Conservation (phyloP, 176 grass and related monocot species). For the Oryza longistaminata region DNA sequence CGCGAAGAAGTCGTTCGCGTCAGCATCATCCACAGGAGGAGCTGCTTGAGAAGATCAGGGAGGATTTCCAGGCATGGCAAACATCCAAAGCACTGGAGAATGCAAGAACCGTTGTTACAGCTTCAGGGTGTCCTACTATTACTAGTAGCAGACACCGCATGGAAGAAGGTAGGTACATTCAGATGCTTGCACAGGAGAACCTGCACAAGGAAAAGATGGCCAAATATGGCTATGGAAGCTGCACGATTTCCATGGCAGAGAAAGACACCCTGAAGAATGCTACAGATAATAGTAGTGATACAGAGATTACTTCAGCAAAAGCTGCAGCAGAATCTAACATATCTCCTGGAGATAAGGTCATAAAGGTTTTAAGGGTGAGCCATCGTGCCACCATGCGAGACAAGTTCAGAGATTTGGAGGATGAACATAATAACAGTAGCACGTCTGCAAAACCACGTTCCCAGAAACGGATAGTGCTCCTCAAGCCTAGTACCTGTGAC, state of each 20-base stretch:
- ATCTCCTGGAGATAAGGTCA: neutral
- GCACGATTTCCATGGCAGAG: neutral
- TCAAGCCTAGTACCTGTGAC: slow-evolving; percentile 52
- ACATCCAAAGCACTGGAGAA: slow-evolving; percentile 39
- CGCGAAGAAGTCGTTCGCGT: slow-evolving; percentile 12
- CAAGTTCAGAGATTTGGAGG: slow-evolving; percentile 1
- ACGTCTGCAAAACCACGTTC: neutral
- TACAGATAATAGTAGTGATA: neutral
- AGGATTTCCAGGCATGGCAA: slow-evolving; percentile 75
- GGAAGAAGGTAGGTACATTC: slow-evolving; percentile 35
- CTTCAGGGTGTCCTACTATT: neutral
- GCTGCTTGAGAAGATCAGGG: slow-evolving; percentile 65
- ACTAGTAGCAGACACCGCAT: neutral
- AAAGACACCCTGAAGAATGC: neutral
- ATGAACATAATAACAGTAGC: slow-evolving; percentile 6
- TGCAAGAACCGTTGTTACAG: neutral
- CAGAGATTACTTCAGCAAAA: neutral
- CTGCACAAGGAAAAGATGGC: slow-evolving; percentile 67
- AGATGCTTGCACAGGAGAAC: slow-evolving; percentile 71
- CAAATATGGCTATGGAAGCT: slow-evolving; percentile 39
- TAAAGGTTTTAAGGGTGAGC: neutral
- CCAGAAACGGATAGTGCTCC: slow-evolving; percentile 58
- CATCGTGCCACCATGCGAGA: neutral
- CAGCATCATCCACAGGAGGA: slow-evolving; percentile 75
- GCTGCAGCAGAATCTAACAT: neutral